Percentiles rank a stretch among this genome's conserved stretches.
Evolutionary conservation across 179 eudicot genomes (phyloP).

Genomic region (Vitellaria paradoxa): DNA sequence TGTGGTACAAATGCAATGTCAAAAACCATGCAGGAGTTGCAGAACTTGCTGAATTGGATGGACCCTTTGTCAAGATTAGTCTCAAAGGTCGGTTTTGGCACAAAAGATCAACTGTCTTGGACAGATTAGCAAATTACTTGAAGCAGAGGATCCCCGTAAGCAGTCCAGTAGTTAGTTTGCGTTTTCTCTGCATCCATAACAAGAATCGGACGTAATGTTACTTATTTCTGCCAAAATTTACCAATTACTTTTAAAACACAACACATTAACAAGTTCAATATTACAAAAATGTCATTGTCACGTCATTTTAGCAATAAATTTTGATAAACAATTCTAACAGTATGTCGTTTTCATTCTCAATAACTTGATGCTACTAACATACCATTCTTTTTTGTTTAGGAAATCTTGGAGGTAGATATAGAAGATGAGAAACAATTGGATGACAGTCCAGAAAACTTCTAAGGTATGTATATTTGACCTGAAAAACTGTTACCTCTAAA

Average conservation of each 20-base stretch:
- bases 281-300: too few species aligned
- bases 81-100: conserved; percentile 91
- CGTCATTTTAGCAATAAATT: too few species aligned
- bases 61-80: conserved; percentile 82
- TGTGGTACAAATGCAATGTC: not conserved
- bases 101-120: conserved; percentile 58
- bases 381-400: conserved; percentile 22
- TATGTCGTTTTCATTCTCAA: not conserved
- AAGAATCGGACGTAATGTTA: too few species aligned
- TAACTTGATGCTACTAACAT: not conserved
- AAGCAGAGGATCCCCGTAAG: conserved; percentile 82
- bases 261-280: too few species aligned
- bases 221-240: too few species aligned
- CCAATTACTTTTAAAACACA: too few species aligned
- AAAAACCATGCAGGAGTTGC: conserved; percentile 47
- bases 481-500: too few species aligned
- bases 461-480: conserved; percentile 10
- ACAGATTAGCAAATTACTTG: conserved; percentile 81
- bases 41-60: conserved; percentile 80
- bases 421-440: conserved; percentile 92
- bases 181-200: not conserved
- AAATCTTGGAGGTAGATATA: conserved; percentile 87
- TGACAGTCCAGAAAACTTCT: conserved; percentile 83
- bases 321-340: too few species aligned
- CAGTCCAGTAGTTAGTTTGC: not conserved